Conservation (phyloP, 2,329 filamentous ascomycete species). For the Fusarium succisae region DNA sequence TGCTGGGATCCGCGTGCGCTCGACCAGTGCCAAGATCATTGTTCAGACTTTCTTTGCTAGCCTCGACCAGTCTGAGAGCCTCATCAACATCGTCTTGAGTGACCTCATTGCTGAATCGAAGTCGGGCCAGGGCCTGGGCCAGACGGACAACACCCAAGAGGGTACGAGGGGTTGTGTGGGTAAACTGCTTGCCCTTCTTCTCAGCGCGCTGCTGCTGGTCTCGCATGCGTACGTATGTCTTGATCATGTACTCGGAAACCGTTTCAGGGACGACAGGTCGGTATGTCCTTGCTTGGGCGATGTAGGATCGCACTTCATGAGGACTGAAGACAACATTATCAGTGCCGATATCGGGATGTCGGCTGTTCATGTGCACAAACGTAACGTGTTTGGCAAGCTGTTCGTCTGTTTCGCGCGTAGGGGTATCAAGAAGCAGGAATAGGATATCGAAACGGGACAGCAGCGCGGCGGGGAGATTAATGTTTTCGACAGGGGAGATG, state of each 20-base stretch:
- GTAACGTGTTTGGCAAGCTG: conserved; percentile 95
- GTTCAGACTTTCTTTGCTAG: conserved; percentile 90
- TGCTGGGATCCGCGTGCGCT: conserved; percentile 81
- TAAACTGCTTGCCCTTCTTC: conserved; percentile 89
- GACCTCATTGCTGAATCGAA: conserved; percentile 87
- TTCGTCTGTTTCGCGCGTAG: conserved; percentile 87
- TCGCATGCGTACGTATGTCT: conserved; percentile 94
- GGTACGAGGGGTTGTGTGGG: conserved; percentile 92
- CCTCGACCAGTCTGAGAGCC: conserved; percentile 87
- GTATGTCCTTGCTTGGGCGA: conserved; percentile 90
- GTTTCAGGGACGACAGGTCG: conserved; percentile 84
- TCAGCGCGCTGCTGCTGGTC: conserved; percentile 93
- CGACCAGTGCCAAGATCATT: conserved; percentile 69
- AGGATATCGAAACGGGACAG: conserved; percentile 97
- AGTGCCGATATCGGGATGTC: conserved; percentile 78
- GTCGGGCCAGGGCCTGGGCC: conserved; percentile 89
- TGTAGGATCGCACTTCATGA: conserved; percentile 93
- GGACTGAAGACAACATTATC: conserved; percentile 83
- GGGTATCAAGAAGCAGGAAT: conserved; percentile 96
- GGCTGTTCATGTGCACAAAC: conserved; percentile 96
- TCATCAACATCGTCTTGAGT: conserved; percentile 95
- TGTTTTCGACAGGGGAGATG: conserved; percentile 97
- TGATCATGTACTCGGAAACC: conserved; percentile 95
- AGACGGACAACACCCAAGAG: conserved; percentile 92
- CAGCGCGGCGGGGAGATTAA: conserved; percentile 96